Conservation (phyloP, 441 rosid species). For the Bocquillonia castaneifolia region DNA sequence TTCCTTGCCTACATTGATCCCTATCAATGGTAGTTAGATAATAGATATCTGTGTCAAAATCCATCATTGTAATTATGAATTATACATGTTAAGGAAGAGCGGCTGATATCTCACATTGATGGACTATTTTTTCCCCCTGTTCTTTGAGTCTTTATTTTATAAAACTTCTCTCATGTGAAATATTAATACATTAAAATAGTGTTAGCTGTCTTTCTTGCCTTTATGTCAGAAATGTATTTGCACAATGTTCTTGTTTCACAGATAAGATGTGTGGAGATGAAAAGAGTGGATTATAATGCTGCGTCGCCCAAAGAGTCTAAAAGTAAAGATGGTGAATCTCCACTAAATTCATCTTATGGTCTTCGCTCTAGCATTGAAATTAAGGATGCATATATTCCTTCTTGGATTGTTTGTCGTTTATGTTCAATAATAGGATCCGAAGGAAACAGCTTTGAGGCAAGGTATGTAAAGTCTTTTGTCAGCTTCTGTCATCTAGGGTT, state of each 20-base stretch:
- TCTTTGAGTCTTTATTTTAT: background rate
- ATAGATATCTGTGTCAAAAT: background rate
- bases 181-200: background rate
- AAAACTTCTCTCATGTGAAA: background rate
- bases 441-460: conserved; percentile 66
- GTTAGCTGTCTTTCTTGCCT: background rate
- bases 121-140: background rate
- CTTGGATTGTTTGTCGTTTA: conserved; percentile 75
- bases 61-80: no score
- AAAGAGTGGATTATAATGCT: conserved; percentile 34
- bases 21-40: background rate
- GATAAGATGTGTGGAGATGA: conserved; percentile 76
- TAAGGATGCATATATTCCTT: conserved; percentile 61
- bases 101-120: no score
- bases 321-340: conserved; percentile 22
- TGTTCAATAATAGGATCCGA: conserved; percentile 53
- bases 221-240: conserved; percentile 4
- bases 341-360: conserved; percentile 25
- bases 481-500: background rate
- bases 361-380: conserved; percentile 59
- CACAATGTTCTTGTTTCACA: conserved; percentile 31
- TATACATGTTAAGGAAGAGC: background rate
- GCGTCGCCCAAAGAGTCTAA: conserved; percentile 26
- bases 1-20: background rate
- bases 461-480: conserved; percentile 42